Base-by-base conservation (phyloP, 1,284 basidiomycete species). In the Butyriboletus regius region DNA sequence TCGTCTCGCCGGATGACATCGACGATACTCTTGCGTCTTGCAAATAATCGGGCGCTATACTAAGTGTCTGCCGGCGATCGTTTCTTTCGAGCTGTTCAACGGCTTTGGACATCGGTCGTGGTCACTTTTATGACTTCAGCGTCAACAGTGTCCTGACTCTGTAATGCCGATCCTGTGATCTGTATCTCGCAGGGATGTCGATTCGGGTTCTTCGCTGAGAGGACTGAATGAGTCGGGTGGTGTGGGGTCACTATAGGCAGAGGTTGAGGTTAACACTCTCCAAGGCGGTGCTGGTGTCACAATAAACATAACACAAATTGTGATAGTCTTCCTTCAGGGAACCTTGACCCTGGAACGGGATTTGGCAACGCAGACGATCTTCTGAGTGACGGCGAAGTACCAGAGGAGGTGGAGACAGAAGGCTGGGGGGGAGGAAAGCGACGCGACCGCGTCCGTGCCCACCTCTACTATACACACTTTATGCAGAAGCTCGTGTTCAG, bases 401-500 rank as follows among this genome's bases (percentile, higher is more conserved):
- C 48, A 9, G 52, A 35, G 13, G 60, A 40, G 1, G 48, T 10
- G 7, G 57, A 15, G 6, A 32, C 47, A n/a, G n/a, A n/a, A n/a
- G n/a, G n/a, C n/a, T n/a, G 0, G 49, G 45, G 45, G 42, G 1
- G 63, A 50, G 26, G 61, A 56, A 3, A 56, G 50, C 7, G 57
- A 49, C 7, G 33, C 57, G 8, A 65, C 61, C 9, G 34, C 43
- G 0, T 61, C 59, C 32, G 53, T 60, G 9, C 66, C 67, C 15
- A 58, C 57, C 9, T 75, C 70, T 44, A 69, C 70, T 62, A 64
- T 59, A 14, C 83, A 76, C 2, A 84, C 87, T 61, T 85, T 83
- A n/a, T 83, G 81, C 0, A 93, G 94, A 5, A 98, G 76, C 67
- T 98, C 90, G 67, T 98, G 95, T 70, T 98, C 95, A 1, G 91